A percentile compares a stretch with the other conserved stretches of the same genome.
Conservation (phyloP, 208 protist species). For the Acanthamoeba royreba region DNA sequence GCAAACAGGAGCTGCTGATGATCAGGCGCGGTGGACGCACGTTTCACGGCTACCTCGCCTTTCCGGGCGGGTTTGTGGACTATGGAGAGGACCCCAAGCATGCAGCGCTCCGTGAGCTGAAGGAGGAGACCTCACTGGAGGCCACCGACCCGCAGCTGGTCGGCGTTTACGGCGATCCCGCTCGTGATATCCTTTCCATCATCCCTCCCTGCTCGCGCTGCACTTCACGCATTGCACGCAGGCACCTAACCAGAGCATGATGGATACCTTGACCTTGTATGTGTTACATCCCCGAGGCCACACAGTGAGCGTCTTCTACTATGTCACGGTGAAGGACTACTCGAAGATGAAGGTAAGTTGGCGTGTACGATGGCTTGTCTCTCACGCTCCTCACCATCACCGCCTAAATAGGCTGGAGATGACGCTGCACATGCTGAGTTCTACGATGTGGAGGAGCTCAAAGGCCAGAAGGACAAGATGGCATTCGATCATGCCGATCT, state of each 20-base stretch:
- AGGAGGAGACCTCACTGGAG: conserved; percentile 3
- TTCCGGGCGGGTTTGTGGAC: neutral
- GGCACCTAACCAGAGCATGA: neutral
- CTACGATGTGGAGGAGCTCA: conserved; percentile 21
- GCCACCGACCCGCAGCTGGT: neutral
- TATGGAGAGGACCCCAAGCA: neutral
- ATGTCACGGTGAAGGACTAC: neutral
- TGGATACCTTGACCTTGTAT: neutral
- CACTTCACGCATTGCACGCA: neutral
- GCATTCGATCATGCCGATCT: neutral
- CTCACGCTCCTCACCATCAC: neutral
- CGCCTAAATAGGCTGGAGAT: neutral
- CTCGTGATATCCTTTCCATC: neutral
- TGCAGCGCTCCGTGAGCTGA: neutral
- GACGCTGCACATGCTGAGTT: neutral
- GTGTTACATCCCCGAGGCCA: neutral
- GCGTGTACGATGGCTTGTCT: neutral
- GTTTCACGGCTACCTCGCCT: neutral
- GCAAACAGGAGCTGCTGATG: neutral
- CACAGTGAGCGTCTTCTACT: neutral
- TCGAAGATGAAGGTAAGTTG: neutral
- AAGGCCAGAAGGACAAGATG: neutral
- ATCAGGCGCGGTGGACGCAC: neutral
- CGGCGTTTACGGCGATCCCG: neutral
- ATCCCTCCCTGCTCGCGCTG: neutral